phyloP scores from a whole-genome alignment of 148 eudicot genomes.

The Polygonum maritimum region DNA sequence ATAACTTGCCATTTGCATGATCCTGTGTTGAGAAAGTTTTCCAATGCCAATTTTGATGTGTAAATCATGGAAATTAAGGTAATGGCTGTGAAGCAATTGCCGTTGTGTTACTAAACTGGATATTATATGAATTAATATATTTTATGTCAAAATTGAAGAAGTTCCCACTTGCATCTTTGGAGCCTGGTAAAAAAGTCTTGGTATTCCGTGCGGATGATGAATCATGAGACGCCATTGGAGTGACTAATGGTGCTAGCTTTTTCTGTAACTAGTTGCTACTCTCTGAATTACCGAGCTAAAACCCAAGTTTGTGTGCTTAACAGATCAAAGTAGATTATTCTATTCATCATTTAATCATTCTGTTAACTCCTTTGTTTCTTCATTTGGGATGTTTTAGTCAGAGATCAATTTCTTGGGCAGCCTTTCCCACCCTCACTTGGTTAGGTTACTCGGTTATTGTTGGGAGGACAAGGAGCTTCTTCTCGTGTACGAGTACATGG shows the following conservation, averaged over 20 bases:
- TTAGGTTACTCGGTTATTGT: slow-evolving; percentile 50
- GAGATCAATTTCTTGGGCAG: slow-evolving; percentile 53
- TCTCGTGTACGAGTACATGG: slow-evolving; percentile 57
- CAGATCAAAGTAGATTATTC: not conserved
- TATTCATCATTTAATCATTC: not conserved
- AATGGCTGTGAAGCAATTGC: not conserved
- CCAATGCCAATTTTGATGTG: not conserved
- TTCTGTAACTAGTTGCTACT: not conserved
- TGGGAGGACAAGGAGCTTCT: slow-evolving; percentile 51
- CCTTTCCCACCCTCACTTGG: slow-evolving; percentile 50
- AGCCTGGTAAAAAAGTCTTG: not conserved
- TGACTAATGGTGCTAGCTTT: not conserved
- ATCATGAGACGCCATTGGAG: not conserved
- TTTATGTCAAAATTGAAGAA: not conserved
- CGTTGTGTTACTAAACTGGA: not conserved
- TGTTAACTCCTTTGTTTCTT: not conserved
- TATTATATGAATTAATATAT: not conserved
- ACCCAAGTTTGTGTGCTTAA: not conserved
- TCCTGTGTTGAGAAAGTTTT: not conserved
- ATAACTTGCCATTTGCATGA: not conserved
- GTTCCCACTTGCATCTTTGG: not conserved
- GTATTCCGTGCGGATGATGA: not conserved
- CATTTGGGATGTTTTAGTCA: slow-evolving; percentile 32
- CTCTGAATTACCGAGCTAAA: not conserved
- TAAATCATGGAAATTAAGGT: not conserved